A percentile compares a stretch with the other conserved stretches of the same genome.
These are phyloP conservation scores for Pseudogymnoascus sp. DNA, from an alignment of 2,329 filamentous ascomycete genomes.

Conservation along the genomic window DNA sequence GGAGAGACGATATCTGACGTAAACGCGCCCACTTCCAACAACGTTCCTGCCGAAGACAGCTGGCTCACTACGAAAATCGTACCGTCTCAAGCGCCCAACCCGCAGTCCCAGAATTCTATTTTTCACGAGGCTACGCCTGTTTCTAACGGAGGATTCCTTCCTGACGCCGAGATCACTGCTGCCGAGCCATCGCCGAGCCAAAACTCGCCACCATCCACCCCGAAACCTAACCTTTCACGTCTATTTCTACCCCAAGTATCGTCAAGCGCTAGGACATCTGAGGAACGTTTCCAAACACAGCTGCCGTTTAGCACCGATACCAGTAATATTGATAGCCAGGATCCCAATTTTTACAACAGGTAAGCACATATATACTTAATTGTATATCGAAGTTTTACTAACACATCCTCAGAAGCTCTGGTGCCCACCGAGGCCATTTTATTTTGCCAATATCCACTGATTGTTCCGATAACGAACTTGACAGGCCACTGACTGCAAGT, in stretches of 20 bases:
- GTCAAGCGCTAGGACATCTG: neutral
- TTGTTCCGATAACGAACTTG: neutral
- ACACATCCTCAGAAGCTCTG: neutral
- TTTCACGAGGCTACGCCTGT: neutral
- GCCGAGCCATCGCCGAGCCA: neutral
- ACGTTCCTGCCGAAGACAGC: neutral
- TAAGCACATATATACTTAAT: neutral
- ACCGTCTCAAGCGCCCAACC: neutral
- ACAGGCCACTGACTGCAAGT: neutral
- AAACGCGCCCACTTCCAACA: neutral
- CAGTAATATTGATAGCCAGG: neutral
- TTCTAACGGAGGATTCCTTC: neutral
- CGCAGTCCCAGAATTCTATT: neutral
- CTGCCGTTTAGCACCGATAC: neutral
- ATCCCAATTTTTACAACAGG: neutral
- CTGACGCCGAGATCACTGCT: neutral
- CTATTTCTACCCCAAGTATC: conserved; percentile 2
- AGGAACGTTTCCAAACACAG: conserved; percentile 2
- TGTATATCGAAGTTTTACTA: neutral
- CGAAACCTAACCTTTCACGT: neutral
- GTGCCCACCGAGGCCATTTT: neutral
- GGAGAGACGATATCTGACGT: neutral
- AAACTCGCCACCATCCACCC: neutral
- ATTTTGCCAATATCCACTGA: conserved; percentile 2
- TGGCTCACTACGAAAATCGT: conserved; percentile 1